phyloP scores from a whole-genome alignment of 2,329 filamentous ascomycete genomes.

The Fusarium mangiferae region DNA sequence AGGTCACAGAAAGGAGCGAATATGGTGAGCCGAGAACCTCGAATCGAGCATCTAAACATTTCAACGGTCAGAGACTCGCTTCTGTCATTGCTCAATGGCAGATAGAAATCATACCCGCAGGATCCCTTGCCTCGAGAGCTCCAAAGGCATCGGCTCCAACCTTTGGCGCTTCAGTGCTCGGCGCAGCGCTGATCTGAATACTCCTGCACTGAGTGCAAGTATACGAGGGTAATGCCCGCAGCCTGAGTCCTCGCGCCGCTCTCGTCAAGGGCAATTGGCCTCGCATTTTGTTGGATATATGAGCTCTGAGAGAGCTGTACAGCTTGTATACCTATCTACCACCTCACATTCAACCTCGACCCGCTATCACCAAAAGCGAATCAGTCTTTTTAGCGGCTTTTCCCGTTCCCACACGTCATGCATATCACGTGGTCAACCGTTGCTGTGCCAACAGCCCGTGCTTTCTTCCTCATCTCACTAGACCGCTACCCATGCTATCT shows the following conservation, averaged over 20 bases:
- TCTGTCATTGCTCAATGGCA: background rate
- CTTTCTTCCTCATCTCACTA: conserved; percentile 17
- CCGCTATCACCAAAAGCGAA: conserved; percentile 27
- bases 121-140: conserved; percentile 58
- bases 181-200: conserved; percentile 71
- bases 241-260: conserved; percentile 48
- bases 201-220: conserved; percentile 67
- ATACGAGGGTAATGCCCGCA: conserved; percentile 48
- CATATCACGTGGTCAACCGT: conserved; percentile 37
- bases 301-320: conserved; percentile 36
- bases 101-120: conserved; percentile 56
- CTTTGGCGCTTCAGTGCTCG: conserved; percentile 65
- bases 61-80: conserved; percentile 19
- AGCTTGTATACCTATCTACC: conserved; percentile 28
- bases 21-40: conserved; percentile 92
- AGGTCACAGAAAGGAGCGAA: conserved; percentile 90
- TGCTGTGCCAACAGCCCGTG: conserved; percentile 41
- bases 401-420: conserved; percentile 45
- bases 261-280: conserved; percentile 54
- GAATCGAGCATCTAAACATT: conserved; percentile 86
- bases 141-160: conserved; percentile 66
- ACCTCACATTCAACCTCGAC: conserved; percentile 8
- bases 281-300: conserved; percentile 52
- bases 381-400: conserved; percentile 45
- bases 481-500: conserved; percentile 24